Base-by-base conservation (phyloP, 1,284 basidiomycete species). In the Wolfiporia cocos region DNA sequence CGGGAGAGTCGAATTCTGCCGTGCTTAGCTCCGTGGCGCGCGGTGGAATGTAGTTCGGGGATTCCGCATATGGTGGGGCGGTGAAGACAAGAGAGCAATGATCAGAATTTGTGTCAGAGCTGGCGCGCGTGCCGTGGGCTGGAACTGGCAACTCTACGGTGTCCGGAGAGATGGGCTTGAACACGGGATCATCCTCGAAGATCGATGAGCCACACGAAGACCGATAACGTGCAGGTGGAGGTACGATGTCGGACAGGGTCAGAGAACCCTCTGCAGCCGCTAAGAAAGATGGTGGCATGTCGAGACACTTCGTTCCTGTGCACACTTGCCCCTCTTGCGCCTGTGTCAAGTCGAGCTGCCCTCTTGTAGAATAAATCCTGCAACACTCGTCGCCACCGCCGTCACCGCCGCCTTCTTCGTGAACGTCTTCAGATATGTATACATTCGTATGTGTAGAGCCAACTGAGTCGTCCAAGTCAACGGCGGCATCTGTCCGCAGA, bases 221-320 rank as follows among this genome's bases (percentile, higher is more conserved):
- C 11, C 34, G 34, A 9, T 12, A 5, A 49, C 77, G 69, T 5
- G 71, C 63, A 0, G 71, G 68, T 0, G 82, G 76, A 4, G 85
- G 84, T 34, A 87, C 81, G 58, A 87, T 86, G 49, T 87, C 81
- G 0, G 82, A 78, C 12, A 86, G 63, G 1, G 81, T 84, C 42
- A 83, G 55, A n/a, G n/a, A n/a, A n/a, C n/a, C n/a, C n/a, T n/a
- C n/a, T n/a, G n/a, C n/a, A n/a, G n/a, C n/a, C n/a, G n/a, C n/a
- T n/a, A n/a, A n/a, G n/a, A n/a, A n/a, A n/a, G n/a, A n/a, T n/a
- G n/a, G n/a, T n/a, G n/a, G n/a, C n/a, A n/a, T n/a, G n/a, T n/a
- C n/a, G n/a, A n/a, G n/a, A n/a, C n/a, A n/a, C n/a, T n/a, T n/a
- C n/a, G n/a, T n/a, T n/a, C n/a, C n/a, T n/a, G n/a, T n/a, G n/a